Evolutionary conservation across 2,329 filamentous ascomycete genomes (phyloP).

Genomic region (Aspergillus pseudoglaucus): DNA sequence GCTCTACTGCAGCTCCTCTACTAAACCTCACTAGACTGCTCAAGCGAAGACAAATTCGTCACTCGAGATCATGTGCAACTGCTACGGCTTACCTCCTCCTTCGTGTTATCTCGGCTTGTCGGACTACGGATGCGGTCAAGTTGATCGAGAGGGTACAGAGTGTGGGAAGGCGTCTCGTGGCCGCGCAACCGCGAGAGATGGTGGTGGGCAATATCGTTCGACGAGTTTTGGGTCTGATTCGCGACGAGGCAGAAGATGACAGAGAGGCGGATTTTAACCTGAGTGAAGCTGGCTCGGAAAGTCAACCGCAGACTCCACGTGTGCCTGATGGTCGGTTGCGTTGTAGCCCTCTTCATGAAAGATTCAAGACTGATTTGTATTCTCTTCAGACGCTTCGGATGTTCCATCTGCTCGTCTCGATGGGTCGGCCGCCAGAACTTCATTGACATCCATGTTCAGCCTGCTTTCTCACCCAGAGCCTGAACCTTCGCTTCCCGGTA

Average conservation of each 20-base stretch:
- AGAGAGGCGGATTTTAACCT: conserved; percentile 56
- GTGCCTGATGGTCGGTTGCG: conserved; percentile 27
- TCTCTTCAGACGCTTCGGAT: conserved; percentile 19
- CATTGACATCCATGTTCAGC: conserved; percentile 73
- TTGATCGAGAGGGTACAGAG: conserved; percentile 74
- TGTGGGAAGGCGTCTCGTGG: conserved; percentile 69
- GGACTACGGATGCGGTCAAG: conserved; percentile 68
- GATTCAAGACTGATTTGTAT: background rate
- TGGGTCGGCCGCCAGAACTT: conserved; percentile 46
- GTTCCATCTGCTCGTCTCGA: conserved; percentile 23
- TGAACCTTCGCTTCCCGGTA: conserved; percentile 36
- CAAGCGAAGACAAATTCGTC: conserved; percentile 82
- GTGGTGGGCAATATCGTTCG: conserved; percentile 92
- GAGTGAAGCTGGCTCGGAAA: conserved; percentile 57
- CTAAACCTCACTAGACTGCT: conserved; percentile 56
- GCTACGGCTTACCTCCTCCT: conserved; percentile 85
- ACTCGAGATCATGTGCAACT: conserved; percentile 80
- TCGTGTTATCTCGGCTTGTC: conserved; percentile 75
- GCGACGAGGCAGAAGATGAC: conserved; percentile 82
- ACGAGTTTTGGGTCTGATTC: conserved; percentile 80
- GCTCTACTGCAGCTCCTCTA: conserved; percentile 4
- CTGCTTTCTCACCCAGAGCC: conserved; percentile 64
- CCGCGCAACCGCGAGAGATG: conserved; percentile 82
- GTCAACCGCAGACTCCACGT: conserved; percentile 38
- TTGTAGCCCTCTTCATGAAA: background rate